Evolutionary conservation across 2,329 filamentous ascomycete genomes (phyloP).

Genomic region (Botryosphaeria dothidea): DNA sequence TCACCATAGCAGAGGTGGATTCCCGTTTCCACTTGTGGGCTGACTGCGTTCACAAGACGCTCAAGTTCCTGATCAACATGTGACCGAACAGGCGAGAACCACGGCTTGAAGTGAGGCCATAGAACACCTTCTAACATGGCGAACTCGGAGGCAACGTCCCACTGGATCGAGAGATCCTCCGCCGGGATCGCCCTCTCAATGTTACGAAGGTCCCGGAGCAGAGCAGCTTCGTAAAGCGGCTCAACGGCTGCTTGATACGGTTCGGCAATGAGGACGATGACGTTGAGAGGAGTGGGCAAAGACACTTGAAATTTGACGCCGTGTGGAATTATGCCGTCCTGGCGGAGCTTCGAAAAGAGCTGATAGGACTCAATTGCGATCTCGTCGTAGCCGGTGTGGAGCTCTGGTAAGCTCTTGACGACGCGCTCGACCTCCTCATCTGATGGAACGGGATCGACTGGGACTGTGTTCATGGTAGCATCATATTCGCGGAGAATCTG

Average conservation of each 20-base stretch:
- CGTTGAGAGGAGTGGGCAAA: slow-evolving; percentile 30
- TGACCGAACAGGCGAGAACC: slow-evolving; percentile 35
- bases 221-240: slow-evolving; percentile 35
- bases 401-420: slow-evolving; percentile 17
- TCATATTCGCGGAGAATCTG: slow-evolving; percentile 16
- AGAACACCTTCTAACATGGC: slow-evolving; percentile 29
- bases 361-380: slow-evolving; percentile 36
- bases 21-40: slow-evolving; percentile 42
- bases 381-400: slow-evolving; percentile 35
- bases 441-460: background rate
- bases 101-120: slow-evolving; percentile 31
- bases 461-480: background rate
- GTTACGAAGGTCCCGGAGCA: slow-evolving; percentile 29
- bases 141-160: slow-evolving; percentile 37
- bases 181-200: slow-evolving; percentile 36
- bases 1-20: slow-evolving; percentile 54
- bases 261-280: slow-evolving; percentile 23
- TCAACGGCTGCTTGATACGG: slow-evolving; percentile 32
- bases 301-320: slow-evolving; percentile 37
- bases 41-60: slow-evolving; percentile 33
- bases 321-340: slow-evolving; percentile 31
- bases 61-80: slow-evolving; percentile 37
- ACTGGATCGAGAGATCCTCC: slow-evolving; percentile 38
- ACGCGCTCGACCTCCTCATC: slow-evolving; percentile 17
- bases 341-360: slow-evolving; percentile 31